phyloP scores from a whole-genome alignment of 495 filamentous ascomycete species.

The Sabuloglossum arenarium region DNA sequence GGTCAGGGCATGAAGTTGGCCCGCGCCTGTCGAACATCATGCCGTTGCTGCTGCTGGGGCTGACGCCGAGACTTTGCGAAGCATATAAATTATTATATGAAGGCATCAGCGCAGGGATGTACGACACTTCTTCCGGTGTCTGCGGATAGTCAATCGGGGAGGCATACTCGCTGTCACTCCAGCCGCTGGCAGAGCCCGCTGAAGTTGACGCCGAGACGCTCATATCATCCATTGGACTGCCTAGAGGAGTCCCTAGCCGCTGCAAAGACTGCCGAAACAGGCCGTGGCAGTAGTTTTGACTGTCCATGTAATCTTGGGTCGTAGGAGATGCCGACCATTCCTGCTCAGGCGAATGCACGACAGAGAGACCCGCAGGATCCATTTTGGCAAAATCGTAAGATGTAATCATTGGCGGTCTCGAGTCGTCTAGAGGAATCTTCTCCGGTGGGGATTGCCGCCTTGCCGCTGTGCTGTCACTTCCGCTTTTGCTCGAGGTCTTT shows the following conservation, averaged over 20 bases:
- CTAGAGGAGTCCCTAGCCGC: neutral
- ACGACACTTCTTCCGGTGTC: constrained; percentile 1
- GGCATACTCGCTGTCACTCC: constrained; percentile 23
- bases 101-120: neutral
- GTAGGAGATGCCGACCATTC: constrained; percentile 1
- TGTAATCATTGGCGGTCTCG: constrained; percentile 11
- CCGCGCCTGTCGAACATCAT: constrained; percentile 1
- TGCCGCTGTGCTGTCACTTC: constrained; percentile 4
- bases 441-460: neutral
- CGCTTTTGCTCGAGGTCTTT: neutral
- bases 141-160: constrained; percentile 20
- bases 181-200: constrained; percentile 21
- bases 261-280: neutral
- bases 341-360: constrained; percentile 10
- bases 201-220: constrained; percentile 18
- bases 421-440: constrained; percentile 12
- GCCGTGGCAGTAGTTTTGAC: neutral
- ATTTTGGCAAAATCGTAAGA: constrained; percentile 31
- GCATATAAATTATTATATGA: neutral
- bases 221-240: constrained; percentile 15
- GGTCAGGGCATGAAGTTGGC: neutral
- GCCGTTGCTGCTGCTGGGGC: neutral
- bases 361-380: constrained; percentile 19
- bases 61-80: neutral
- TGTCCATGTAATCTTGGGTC: neutral